These are phyloP conservation scores for Triangularia setosa DNA, from an alignment of 2,329 filamentous ascomycete genomes.

Conservation along the genomic window DNA sequence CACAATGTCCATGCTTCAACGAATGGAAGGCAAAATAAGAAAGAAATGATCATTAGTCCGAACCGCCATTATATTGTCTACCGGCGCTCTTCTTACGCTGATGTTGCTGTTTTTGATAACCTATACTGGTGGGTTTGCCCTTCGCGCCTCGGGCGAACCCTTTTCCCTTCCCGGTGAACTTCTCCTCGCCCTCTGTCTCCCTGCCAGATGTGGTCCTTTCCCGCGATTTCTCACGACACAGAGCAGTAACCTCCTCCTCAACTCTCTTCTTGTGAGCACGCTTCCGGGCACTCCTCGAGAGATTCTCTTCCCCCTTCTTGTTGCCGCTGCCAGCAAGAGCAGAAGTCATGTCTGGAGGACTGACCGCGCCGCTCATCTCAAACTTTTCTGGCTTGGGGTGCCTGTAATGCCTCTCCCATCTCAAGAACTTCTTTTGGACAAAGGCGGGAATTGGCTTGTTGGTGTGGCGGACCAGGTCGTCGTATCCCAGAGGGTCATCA, in stretches of 20 bases:
- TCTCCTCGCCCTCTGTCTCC: background rate
- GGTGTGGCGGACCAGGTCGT: conserved; percentile 22
- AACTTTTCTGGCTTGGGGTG: background rate
- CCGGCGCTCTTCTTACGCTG: background rate
- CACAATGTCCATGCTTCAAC: background rate
- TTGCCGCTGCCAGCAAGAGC: background rate
- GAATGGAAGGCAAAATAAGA: background rate
- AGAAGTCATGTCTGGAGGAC: conserved; percentile 3
- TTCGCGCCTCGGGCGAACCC: background rate
- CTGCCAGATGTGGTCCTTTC: background rate
- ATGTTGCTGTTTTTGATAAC: background rate
- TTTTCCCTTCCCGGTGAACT: background rate
- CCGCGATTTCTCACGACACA: background rate
- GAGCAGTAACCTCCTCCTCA: background rate
- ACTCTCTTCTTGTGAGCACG: background rate
- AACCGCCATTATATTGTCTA: background rate
- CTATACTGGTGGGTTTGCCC: background rate
- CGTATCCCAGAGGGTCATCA: conserved; percentile 22
- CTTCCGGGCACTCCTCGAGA: background rate
- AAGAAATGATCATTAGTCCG: background rate
- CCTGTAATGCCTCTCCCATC: conserved; percentile 10
- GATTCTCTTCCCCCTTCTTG: background rate
- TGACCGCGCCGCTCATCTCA: conserved; percentile 20
- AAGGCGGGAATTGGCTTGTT: conserved; percentile 2
- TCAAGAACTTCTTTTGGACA: conserved; percentile 4